phyloP scores from a whole-genome alignment of 352 stramenopile genomes.

The Chrysophaeum taylorii region DNA sequence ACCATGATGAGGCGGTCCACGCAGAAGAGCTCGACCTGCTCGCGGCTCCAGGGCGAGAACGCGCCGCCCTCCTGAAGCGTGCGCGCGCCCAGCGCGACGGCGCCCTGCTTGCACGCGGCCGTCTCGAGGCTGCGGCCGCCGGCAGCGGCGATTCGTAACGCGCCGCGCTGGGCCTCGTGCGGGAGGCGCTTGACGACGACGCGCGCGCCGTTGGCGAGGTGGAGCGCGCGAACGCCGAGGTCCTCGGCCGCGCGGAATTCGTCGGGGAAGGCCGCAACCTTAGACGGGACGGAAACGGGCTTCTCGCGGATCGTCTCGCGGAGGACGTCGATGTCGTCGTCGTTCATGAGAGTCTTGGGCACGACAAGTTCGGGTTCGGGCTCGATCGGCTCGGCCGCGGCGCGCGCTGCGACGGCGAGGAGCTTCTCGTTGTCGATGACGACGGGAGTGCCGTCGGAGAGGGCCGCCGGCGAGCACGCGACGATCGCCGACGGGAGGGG shows the following conservation, averaged over 20 bases:
- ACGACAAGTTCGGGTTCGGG: conserved; percentile 53
- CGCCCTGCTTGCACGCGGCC: conserved; percentile 44
- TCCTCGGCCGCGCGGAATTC: neutral
- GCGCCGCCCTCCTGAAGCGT: conserved; percentile 73
- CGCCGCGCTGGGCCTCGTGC: conserved; percentile 44
- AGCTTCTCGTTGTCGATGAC: conserved; percentile 12
- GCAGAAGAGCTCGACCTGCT: conserved; percentile 75
- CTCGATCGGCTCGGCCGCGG: conserved; percentile 30
- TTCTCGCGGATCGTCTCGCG: conserved; percentile 32
- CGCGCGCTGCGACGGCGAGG: neutral
- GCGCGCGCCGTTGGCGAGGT: conserved; percentile 12
- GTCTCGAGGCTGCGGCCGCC: conserved; percentile 60
- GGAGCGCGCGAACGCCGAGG: neutral
- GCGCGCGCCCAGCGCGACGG: conserved; percentile 56
- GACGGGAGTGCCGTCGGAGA: conserved; percentile 11
- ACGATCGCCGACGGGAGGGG: neutral
- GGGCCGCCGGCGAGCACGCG: neutral
- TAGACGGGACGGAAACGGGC: neutral
- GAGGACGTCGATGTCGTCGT: conserved; percentile 41
- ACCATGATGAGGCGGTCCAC: conserved; percentile 74
- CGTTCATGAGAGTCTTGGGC: conserved; percentile 43
- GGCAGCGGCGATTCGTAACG: conserved; percentile 53
- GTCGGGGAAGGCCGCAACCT: no score
- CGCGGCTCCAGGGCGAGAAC: conserved; percentile 55
- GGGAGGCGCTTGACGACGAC: conserved; percentile 25